Percentiles rank a stretch among this genome's conserved stretches.
Conservation (phyloP, 257 asterid genomes). For the Schizonepeta tenuifolia region DNA sequence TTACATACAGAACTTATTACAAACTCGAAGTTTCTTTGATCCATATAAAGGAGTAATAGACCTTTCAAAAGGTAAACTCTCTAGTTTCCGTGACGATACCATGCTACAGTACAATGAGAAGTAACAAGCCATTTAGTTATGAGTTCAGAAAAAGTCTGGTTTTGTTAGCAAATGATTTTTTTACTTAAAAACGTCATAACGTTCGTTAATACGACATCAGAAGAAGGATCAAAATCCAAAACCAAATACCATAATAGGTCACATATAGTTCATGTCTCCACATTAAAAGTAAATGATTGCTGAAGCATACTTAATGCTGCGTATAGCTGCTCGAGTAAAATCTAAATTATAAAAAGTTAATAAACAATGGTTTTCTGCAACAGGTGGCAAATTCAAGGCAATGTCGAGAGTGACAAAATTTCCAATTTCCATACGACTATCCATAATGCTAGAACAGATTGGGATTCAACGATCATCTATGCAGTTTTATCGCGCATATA, state of each 20-base stretch:
- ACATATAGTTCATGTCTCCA: background rate
- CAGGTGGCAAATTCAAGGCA: background rate
- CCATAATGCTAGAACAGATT: background rate
- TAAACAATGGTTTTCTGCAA: background rate
- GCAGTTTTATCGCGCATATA: background rate
- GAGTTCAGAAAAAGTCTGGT: background rate
- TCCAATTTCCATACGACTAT: background rate
- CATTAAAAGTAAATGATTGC: background rate
- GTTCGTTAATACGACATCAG: background rate
- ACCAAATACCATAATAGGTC: constrained; percentile 1
- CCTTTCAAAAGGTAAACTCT: background rate
- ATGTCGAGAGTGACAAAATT: background rate
- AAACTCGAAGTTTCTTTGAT: background rate
- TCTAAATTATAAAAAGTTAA: background rate
- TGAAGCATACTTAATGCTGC: constrained; percentile 21
- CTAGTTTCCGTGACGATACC: background rate
- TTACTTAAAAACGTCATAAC: background rate
- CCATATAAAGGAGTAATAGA: background rate
- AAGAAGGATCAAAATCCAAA: constrained; percentile 25
- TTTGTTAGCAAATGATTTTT: constrained; percentile 5
- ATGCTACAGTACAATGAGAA: background rate
- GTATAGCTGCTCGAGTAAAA: background rate
- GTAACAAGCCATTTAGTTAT: background rate
- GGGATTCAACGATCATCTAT: background rate
- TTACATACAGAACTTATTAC: background rate